Evolutionary conservation across 2,329 filamentous ascomycete genomes (phyloP), one percentile per base, ranked within the genome.

Genomic region (Beauveria medogensis): DNA sequence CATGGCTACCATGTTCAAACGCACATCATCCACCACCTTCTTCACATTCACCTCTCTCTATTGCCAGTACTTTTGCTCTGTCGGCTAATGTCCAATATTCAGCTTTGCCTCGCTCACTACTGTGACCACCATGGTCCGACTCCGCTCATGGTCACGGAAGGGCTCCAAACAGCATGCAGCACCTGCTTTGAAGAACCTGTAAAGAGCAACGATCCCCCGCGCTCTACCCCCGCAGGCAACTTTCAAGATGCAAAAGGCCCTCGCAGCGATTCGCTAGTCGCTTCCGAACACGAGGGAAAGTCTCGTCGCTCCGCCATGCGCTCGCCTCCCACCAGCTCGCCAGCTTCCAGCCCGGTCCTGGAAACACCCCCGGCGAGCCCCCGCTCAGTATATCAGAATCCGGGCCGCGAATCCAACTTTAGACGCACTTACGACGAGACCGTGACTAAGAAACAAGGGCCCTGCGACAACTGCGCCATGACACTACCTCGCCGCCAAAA

Each of bases 91-190:
- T 64, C 67, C 24, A 62, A 64, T 63, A 62, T 84, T 62, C 81
- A 88, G 85, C 75, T 88, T 70, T 87, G 84, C 71, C 79, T 89
- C 67, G 86, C 86, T 68, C 85, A 88, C 71, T 88, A 88, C 70
- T 89, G 86, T 78, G 86, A 89, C 71, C 78, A 83, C 64, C 86
- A 89, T 74, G 86, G 86, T 64, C 86, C 86, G 54, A 88, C 85
- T 52, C 85, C 85, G 55, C 73, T 89, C 62, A 87, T 89, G 82
- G 85, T 88, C 68, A 89, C 86, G 41, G 85, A 89, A 70, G 85
- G 84, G 54, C 73, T 87, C 16, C 82, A 84, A 2, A 81, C 84
- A 14, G 78, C 82, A 53, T 89, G 86, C 68, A 76, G 77, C 61
- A 76, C 79, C 66, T 89, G 86, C 69, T 82, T 78, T 68, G 82